Conservation (phyloP, 768 basidiomycete genomes). For the Naganishia friedmannii region DNA sequence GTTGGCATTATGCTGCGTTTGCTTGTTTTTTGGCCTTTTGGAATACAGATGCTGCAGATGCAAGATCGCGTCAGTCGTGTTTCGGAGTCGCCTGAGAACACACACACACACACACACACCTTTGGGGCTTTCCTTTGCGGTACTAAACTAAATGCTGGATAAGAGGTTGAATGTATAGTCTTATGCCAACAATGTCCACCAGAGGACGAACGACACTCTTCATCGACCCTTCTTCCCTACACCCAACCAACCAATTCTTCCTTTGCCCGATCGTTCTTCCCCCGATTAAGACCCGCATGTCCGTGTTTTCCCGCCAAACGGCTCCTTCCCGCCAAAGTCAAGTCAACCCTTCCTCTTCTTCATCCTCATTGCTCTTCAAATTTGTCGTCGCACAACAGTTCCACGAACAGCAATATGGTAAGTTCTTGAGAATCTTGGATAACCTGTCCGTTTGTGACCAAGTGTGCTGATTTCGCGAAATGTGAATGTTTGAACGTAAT, state of each 20-base stretch:
- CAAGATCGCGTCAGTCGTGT: no score
- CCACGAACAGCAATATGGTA: background rate
- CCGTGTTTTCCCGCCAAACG: slow-evolving; percentile 5
- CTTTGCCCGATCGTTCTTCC: no score
- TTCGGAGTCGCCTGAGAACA: no score
- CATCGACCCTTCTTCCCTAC: no score
- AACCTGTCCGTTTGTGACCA: background rate
- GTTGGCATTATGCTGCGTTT: slow-evolving; percentile 15
- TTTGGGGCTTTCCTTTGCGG: no score
- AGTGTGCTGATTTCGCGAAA: background rate
- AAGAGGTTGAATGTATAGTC: no score
- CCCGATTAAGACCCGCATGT: background rate
- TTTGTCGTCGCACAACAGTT: background rate
- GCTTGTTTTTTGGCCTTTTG: background rate
- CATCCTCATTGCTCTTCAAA: background rate
- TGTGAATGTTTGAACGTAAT: background rate
- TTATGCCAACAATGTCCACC: no score
- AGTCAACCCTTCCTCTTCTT: background rate
- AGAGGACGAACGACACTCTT: no score
- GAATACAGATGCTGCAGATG: no score
- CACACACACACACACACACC: no score
- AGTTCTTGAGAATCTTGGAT: background rate
- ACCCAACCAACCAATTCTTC: no score
- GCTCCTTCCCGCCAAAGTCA: background rate
- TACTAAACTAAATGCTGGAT: no score